Percentiles rank a stretch among this genome's conserved stretches.
Conservation (phyloP, 345 rosid genomes). For the Populus ilicifolia region DNA sequence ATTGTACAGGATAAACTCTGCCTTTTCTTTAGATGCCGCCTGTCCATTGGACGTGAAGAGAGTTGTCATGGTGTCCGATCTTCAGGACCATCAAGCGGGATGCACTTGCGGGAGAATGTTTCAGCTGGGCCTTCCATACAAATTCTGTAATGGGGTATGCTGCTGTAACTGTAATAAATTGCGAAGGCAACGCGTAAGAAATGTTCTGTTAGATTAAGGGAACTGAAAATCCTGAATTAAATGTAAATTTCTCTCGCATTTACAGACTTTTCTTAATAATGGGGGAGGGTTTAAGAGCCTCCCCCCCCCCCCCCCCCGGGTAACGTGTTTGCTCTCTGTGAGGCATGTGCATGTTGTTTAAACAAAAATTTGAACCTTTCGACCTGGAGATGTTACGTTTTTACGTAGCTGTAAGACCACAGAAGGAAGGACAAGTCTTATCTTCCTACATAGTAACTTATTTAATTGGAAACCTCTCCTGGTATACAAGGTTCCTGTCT, state of each 20-base stretch:
- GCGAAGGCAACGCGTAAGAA: neutral
- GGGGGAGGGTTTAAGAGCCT: neutral
- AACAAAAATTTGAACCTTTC: neutral
- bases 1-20: slow-evolving; percentile 30
- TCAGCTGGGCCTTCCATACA: neutral
- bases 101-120: neutral
- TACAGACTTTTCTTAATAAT: neutral
- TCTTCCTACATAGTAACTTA: no score
- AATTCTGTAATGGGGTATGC: neutral
- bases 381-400: no score
- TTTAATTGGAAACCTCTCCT: no score
- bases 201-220: neutral
- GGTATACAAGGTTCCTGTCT: no score
- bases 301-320: neutral
- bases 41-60: neutral
- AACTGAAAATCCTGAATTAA: neutral
- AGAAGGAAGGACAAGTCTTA: no score
- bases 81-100: neutral
- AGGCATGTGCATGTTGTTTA: neutral
- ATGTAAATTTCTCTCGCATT: neutral
- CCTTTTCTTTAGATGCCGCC: neutral
- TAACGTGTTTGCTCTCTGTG: neutral
- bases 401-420: no score
- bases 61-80: neutral
- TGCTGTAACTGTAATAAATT: neutral